These are phyloP conservation scores for Metarhizium album DNA, from an alignment of 2,329 filamentous ascomycete genomes.

Conservation along the genomic window DNA sequence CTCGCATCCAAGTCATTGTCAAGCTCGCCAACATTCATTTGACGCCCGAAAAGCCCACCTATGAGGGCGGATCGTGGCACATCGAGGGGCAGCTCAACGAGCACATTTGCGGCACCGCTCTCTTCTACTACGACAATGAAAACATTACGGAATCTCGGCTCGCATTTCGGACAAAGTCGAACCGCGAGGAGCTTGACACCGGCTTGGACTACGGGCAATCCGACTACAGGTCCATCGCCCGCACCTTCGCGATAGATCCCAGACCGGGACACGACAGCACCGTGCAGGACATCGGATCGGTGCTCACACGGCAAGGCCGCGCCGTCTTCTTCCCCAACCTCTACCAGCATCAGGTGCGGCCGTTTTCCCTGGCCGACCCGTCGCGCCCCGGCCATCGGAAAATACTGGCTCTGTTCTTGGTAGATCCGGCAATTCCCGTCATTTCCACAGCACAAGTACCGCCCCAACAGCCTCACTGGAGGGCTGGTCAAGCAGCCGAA, in stretches of 20 bases:
- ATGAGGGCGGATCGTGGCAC: conserved; percentile 43
- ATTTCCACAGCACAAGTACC: conserved; percentile 34
- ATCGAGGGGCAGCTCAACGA: conserved; percentile 49
- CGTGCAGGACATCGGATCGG: conserved; percentile 31
- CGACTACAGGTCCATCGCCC: conserved; percentile 23
- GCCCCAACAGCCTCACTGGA: conserved; percentile 31
- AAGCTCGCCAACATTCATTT: conserved; percentile 53
- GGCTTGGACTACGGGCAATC: conserved; percentile 20
- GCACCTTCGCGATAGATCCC: conserved; percentile 23
- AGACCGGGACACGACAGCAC: conserved; percentile 1
- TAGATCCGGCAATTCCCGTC: conserved; percentile 41
- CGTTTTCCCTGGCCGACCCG: conserved; percentile 40
- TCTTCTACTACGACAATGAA: conserved; percentile 32
- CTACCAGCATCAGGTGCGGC: conserved; percentile 38
- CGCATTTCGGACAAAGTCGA: conserved; percentile 34
- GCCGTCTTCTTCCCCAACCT: conserved; percentile 46
- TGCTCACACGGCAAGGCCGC: conserved; percentile 35
- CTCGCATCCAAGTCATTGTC: conserved; percentile 48
- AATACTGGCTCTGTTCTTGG: conserved; percentile 49
- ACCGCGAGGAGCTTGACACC: conserved; percentile 17
- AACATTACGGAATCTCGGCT: conserved; percentile 47
- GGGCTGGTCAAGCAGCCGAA: background rate
- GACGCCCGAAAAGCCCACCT: conserved; percentile 44
- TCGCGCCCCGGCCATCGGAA: conserved; percentile 45
- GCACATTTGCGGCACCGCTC: conserved; percentile 49